A percentile compares a stretch with the other conserved stretches of the same genome.
Evolutionary conservation across 1,139 yeast genomes (phyloP).

Genomic region (Lodderomyces theae): DNA sequence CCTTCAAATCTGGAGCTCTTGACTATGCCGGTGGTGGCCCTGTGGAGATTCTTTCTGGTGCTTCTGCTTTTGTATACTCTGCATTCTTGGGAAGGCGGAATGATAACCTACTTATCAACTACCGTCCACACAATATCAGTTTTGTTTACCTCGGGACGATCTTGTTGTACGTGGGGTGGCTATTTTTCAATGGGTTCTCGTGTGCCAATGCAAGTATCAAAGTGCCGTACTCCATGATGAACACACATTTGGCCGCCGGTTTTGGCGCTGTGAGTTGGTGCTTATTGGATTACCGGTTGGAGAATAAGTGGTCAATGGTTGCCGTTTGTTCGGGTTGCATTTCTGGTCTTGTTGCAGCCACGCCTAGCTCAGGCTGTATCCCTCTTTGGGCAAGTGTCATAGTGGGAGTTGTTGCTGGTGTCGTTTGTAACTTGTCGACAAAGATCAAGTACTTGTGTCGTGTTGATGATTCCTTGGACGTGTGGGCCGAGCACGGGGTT

Average conservation of each 20-base stretch:
- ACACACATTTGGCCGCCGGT: conserved; percentile 85
- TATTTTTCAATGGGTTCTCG: conserved; percentile 84
- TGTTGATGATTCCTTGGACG: conserved; percentile 93
- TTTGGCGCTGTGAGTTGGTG: conserved; percentile 95
- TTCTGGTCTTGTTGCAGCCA: conserved; percentile 94
- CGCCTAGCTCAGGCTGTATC: conserved; percentile 89
- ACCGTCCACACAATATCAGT: conserved; percentile 92
- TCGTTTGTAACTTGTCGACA: conserved; percentile 86
- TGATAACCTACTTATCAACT: conserved; percentile 80
- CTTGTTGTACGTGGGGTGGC: conserved; percentile 71
- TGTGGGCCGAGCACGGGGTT: conserved; percentile 96
- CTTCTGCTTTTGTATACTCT: conserved; percentile 84
- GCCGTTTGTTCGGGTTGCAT: conserved; percentile 94
- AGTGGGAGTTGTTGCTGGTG: conserved; percentile 77
- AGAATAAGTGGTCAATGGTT: conserved; percentile 90
- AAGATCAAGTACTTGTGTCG: conserved; percentile 75
- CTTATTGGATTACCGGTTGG: conserved; percentile 80
- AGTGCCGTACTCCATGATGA: conserved; percentile 83
- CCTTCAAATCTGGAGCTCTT: conserved; percentile 76
- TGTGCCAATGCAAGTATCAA: conserved; percentile 63
- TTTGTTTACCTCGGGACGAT: conserved; percentile 78
- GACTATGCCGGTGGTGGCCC: conserved; percentile 99
- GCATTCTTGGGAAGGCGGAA: conserved; percentile 80
- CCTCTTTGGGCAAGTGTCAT: conserved; percentile 91
- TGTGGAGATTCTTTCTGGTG: conserved; percentile 89